Percentiles rank a stretch among this genome's conserved stretches.
Conservation (phyloP, 2,329 filamentous ascomycete genomes). For the Cladosporium oxysporum region DNA sequence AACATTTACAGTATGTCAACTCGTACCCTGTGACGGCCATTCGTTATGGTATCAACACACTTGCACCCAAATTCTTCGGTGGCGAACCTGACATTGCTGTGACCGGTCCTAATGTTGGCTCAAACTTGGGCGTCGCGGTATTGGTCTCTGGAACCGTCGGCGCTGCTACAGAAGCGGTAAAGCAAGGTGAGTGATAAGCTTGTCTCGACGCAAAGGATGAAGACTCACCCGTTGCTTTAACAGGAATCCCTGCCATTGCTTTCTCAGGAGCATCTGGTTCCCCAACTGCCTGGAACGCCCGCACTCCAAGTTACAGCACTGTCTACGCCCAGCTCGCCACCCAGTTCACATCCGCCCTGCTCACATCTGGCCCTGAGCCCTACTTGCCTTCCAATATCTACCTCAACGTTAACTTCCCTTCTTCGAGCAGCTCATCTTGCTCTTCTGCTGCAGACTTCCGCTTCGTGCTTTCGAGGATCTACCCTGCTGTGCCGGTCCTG, state of each 20-base stretch:
- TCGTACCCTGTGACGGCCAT: conserved; percentile 67
- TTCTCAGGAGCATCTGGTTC: conserved; percentile 61
- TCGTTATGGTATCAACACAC: conserved; percentile 61
- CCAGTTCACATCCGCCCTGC: conserved; percentile 54
- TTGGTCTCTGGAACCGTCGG: conserved; percentile 69
- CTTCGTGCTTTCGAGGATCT: conserved; percentile 65
- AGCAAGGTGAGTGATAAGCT: conserved; percentile 33
- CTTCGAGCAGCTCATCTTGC: conserved; percentile 52
- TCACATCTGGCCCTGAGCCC: conserved; percentile 60
- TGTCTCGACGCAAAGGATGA: not conserved
- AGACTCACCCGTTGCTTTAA: conserved; percentile 5
- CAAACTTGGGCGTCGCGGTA: conserved; percentile 59
- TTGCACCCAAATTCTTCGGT: conserved; percentile 58
- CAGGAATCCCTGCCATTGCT: conserved; percentile 65
- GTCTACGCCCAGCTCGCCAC: conserved; percentile 67
- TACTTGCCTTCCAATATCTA: conserved; percentile 63
- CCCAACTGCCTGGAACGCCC: conserved; percentile 56
- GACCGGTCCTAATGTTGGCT: conserved; percentile 58
- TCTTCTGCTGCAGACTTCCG: conserved; percentile 56
- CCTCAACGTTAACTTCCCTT: conserved; percentile 70
- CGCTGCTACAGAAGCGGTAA: conserved; percentile 60
- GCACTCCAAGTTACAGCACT: conserved; percentile 52
- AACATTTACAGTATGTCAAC: conserved; percentile 64
- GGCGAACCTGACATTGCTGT: conserved; percentile 63
- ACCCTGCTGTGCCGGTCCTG: conserved; percentile 44